Evolutionary conservation across 108 stramenopile species (phyloP), one percentile per base, ranked within the genome.

Genomic region (Nitzschia sp.): DNA sequence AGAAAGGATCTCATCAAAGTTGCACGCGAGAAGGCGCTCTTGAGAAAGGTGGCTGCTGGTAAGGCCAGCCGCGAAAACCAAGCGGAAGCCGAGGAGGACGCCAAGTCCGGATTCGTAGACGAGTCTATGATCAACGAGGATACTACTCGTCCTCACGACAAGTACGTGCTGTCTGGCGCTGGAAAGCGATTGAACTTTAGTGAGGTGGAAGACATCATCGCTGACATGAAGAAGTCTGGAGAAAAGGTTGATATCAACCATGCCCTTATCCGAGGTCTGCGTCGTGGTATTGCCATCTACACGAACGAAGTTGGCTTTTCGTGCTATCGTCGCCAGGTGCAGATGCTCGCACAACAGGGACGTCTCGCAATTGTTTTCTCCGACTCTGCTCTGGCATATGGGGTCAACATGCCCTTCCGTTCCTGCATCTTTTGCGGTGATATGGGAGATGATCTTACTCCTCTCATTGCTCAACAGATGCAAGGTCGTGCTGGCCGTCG

Each of bases 391-490:
- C 85, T 99, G 48, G 98, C 98, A 0, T 99, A 98, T 76, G 98
- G 98, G 33, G 97, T 99, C 15, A 99, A 99, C 83, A 99, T 99
- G 98, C 98, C 98, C 15, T 99, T 99, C 96, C 94, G 98, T 66
- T 92, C 96, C 5, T 96, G 96, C 73, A 82, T 98, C 60, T 99
- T 99, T 81, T 99, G 97, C 79, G 96, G 96, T 59, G 98, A 97
- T 70, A 95, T 95, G 93, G 94, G 93, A 46, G 91, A 92, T 27
- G 78, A 76, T 27, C 77, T 98, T 45, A 97, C 95, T 21, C 94
- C 96, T 31, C 75, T 98, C 27, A 96, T 99, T 79, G 98, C 98
- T 24, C 97, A 98, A 77, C 98, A 99, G 86, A 99, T 99, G 98
- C 93, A 96, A 66, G 98, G 98, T 56, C 95, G 98, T 51, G 98